These are phyloP conservation scores for Lichtheimia corymbifera DNA, from an alignment of 371 early-diverging fungal genomes.

Conservation along the genomic window DNA sequence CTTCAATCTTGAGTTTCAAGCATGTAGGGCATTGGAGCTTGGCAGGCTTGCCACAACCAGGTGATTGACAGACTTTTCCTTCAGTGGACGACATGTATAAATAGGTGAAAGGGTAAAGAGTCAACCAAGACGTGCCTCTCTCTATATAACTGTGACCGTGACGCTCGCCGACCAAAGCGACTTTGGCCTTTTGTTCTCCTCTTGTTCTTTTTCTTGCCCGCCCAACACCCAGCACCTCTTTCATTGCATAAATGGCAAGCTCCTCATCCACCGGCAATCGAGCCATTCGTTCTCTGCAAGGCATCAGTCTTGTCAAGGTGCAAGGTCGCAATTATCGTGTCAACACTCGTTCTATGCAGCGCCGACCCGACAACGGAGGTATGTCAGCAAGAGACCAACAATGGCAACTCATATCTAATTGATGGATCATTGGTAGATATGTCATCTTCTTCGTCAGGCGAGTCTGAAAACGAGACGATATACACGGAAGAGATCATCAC, in stretches of 20 bases:
- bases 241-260: constrained; percentile 1
- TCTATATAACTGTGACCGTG: not conserved
- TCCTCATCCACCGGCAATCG: too few species aligned
- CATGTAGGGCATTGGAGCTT: constrained; percentile 90
- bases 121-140: not conserved
- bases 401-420: too few species aligned
- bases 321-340: constrained; percentile 28
- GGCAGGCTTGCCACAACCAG: constrained; percentile 76
- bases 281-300: constrained; percentile 19
- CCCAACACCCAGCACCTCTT: not conserved
- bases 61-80: constrained; percentile 54
- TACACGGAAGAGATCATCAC: constrained; percentile 30
- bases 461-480: constrained; percentile 12
- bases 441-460: not conserved
- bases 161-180: not conserved
- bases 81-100: constrained; percentile 6
- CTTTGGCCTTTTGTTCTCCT: not conserved
- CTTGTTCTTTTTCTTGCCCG: not conserved
- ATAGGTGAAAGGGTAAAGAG: not conserved
- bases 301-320: constrained; percentile 31
- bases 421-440: not conserved
- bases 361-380: not conserved
- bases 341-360: constrained; percentile 18
- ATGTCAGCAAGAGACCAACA: too few species aligned
- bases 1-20: constrained; percentile 72